phyloP scores from a whole-genome alignment of 257 asterid species.

The Fraxinus americana region DNA sequence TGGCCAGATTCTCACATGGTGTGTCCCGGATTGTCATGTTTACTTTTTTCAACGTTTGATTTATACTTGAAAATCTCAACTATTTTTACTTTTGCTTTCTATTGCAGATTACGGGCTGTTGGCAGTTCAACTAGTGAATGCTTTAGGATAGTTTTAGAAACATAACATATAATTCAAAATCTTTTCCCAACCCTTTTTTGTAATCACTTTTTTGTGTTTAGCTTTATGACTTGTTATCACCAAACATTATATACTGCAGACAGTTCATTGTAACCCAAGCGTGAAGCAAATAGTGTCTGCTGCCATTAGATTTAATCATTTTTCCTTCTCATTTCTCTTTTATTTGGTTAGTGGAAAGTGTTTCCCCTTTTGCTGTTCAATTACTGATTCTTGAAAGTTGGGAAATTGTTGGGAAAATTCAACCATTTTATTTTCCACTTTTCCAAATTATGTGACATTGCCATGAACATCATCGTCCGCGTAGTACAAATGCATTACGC shows the following conservation, averaged over 20 bases:
- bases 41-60: neutral
- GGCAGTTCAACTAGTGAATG: conserved; percentile 16
- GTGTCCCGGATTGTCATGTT: neutral
- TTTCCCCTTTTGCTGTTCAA: neutral
- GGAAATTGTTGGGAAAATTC: neutral
- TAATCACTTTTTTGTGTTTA: neutral
- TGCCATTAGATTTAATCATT: neutral
- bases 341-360: neutral
- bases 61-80: neutral
- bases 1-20: neutral
- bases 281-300: neutral
- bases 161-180: conserved; percentile 7
- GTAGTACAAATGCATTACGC: no score
- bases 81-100: neutral
- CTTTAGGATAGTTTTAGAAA: conserved; percentile 14
- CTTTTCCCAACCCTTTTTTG: neutral
- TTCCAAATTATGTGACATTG: no score
- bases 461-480: no score
- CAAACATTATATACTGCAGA: neutral
- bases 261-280: neutral
- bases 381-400: neutral
- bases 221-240: neutral
- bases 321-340: neutral
- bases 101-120: conserved; percentile 25
- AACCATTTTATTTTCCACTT: no score